Conservation (phyloP, 2,329 filamentous ascomycete genomes). For the Neoascochyta sp. region DNA sequence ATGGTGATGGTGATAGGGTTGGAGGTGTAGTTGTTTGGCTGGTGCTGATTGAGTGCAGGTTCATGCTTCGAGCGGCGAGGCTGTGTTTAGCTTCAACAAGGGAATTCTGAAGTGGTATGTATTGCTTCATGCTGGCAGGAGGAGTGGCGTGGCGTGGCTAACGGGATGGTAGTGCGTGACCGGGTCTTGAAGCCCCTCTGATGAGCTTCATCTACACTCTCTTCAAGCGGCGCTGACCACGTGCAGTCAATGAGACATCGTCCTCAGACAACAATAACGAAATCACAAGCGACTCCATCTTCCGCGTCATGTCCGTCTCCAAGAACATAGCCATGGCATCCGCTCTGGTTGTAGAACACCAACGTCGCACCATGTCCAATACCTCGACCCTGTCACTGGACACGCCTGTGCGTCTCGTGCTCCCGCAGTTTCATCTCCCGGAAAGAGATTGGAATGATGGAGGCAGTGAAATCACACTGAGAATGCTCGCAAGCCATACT, state of each 20-base stretch:
- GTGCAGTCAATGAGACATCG: conserved; percentile 29
- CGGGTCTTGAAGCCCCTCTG: too few relatives aligned
- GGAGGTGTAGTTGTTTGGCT: too few relatives aligned
- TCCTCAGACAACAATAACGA: conserved; percentile 2
- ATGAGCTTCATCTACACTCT: too few relatives aligned
- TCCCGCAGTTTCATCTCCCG: conserved; percentile 22
- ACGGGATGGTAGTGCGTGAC: too few relatives aligned
- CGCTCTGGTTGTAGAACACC: conserved; percentile 20
- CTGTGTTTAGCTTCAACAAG: conserved; percentile 26
- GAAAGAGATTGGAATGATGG: conserved; percentile 28
- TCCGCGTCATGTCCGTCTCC: conserved; percentile 28
- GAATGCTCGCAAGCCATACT: conserved; percentile 33
- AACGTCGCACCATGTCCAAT: too few relatives aligned
- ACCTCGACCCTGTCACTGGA: conserved; percentile 14
- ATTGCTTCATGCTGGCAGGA: too few relatives aligned
- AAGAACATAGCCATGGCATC: conserved; percentile 28
- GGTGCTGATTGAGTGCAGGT: conserved; percentile 11
- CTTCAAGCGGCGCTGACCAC: too few relatives aligned
- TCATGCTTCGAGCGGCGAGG: conserved; percentile 20
- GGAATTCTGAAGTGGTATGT: conserved; percentile 29
- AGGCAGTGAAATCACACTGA: conserved; percentile 30
- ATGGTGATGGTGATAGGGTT: background rate
- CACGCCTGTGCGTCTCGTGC: conserved; percentile 18
- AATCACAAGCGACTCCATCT: conserved; percentile 29
- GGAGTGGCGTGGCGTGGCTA: too few relatives aligned